Evolutionary conservation across 192 early-diverging fungal species (phyloP).

Genomic region (Coemansia sp.): DNA sequence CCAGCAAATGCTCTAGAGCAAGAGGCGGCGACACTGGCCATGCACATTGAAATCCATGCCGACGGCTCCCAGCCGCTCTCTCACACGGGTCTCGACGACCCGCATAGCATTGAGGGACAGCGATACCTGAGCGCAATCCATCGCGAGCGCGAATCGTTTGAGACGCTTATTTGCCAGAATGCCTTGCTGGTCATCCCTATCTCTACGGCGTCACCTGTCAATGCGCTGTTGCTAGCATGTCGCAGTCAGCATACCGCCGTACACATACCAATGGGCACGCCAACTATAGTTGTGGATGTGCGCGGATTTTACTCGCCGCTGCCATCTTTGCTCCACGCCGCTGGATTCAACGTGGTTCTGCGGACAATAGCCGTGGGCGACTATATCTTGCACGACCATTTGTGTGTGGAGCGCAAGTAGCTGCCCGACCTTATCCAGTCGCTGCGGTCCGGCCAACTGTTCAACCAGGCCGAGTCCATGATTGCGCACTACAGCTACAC

Average conservation of each 20-base stretch:
- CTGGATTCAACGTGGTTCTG: slow-evolving; percentile 70
- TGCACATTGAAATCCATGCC: slow-evolving; percentile 13
- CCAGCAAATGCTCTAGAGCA: slow-evolving; percentile 29
- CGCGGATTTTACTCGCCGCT: slow-evolving; percentile 91
- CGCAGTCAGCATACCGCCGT: slow-evolving; percentile 26
- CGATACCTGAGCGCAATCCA: slow-evolving; percentile 79
- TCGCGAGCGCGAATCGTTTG: slow-evolving; percentile 91
- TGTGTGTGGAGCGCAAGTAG: slow-evolving; percentile 92
- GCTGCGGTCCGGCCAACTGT: slow-evolving; percentile 80
- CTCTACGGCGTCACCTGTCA: slow-evolving; percentile 20
- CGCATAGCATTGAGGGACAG: slow-evolving; percentile 81
- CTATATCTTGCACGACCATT: slow-evolving; percentile 81
- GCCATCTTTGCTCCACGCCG: slow-evolving; percentile 80
- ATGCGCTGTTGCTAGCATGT: slow-evolving; percentile 17
- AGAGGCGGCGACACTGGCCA: slow-evolving; percentile 33
- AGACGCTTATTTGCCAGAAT: slow-evolving; percentile 86
- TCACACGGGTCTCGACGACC: background rate
- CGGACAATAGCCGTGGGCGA: slow-evolving; percentile 91
- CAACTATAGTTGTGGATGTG: slow-evolving; percentile 76
- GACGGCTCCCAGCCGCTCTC: background rate
- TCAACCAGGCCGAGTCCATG: slow-evolving; percentile 91
- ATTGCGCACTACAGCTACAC: slow-evolving; percentile 73
- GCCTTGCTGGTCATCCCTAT: slow-evolving; percentile 59
- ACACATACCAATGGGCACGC: slow-evolving; percentile 1
- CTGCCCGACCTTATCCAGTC: slow-evolving; percentile 84